phyloP scores from a whole-genome alignment of 305 asterid species.

The Petunia hybrid region DNA sequence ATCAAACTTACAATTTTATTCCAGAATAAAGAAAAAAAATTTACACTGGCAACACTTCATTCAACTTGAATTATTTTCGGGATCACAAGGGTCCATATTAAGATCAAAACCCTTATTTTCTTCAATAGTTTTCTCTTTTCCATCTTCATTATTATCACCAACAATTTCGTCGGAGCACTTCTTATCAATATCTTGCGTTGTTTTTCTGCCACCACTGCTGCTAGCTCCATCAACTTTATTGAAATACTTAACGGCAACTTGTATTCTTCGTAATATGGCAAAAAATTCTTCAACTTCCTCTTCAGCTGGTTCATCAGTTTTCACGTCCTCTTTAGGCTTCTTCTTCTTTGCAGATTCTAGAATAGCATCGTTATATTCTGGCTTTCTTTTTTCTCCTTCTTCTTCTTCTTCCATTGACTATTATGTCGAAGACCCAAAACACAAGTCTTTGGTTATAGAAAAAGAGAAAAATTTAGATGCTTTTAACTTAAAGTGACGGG shows the following conservation, averaged over 20 bases:
- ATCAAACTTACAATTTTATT: not conserved
- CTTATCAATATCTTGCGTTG: not conserved
- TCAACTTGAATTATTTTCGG: not conserved
- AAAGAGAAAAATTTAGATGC: not conserved
- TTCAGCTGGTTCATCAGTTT: constrained; percentile 36
- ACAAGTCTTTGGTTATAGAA: not conserved
- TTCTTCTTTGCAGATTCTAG: constrained; percentile 34
- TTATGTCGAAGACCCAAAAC: not conserved
- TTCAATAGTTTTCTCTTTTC: not conserved
- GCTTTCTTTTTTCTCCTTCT: constrained; percentile 20
- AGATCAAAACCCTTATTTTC: constrained; percentile 22
- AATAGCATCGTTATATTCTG: constrained; percentile 25
- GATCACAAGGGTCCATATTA: not conserved
- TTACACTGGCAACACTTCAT: not conserved
- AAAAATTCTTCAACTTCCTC: constrained; percentile 75
- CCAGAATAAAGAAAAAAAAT: not conserved
- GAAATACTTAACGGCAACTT: constrained; percentile 61
- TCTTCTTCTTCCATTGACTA: constrained; percentile 14
- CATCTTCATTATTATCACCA: not conserved
- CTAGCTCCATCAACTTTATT: constrained; percentile 42
- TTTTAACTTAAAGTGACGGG: not conserved
- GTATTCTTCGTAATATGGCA: constrained; percentile 55
- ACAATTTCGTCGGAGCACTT: not conserved
- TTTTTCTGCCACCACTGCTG: constrained; percentile 18
- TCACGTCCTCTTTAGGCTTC: constrained; percentile 29